Percentiles rank a stretch among this genome's conserved stretches.
These are phyloP conservation scores for Torulaspora indica DNA, from an alignment of 805 yeast genomes.

Conservation along the genomic window DNA sequence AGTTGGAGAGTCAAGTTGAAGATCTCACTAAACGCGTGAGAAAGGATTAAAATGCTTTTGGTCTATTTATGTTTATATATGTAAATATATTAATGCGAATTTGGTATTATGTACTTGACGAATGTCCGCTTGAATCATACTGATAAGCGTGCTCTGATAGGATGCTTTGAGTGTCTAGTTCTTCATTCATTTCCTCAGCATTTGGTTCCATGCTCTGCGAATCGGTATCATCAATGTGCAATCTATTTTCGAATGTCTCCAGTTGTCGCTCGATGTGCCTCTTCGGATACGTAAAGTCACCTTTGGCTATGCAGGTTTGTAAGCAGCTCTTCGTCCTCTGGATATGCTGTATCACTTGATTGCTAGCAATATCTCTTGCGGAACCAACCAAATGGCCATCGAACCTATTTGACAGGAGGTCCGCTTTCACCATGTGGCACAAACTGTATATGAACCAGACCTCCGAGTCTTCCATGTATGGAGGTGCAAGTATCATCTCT, in stretches of 20 bases:
- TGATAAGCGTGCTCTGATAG: slow-evolving; percentile 6
- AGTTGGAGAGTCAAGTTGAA: slow-evolving; percentile 18
- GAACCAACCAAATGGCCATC: slow-evolving; percentile 13
- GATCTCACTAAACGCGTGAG: slow-evolving; percentile 12
- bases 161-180: slow-evolving; percentile 11
- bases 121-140: slow-evolving; percentile 1
- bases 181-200: slow-evolving; percentile 4
- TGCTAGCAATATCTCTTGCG: slow-evolving; percentile 22
- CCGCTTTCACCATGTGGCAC: slow-evolving; percentile 29
- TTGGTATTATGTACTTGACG: slow-evolving; percentile 3
- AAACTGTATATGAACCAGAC: slow-evolving; percentile 31
- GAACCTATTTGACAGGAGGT: slow-evolving; percentile 19
- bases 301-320: slow-evolving; percentile 18
- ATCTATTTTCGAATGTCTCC: slow-evolving; percentile 20
- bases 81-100: not conserved
- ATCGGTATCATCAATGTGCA: slow-evolving; percentile 12
- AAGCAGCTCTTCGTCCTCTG: slow-evolving; percentile 20
- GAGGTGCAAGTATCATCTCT: slow-evolving; percentile 32
- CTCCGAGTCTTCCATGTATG: slow-evolving; percentile 34
- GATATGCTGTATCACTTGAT: slow-evolving; percentile 24
- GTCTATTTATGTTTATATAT: too few relatives aligned
- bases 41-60: slow-evolving; percentile 3
- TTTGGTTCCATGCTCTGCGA: slow-evolving; percentile 1
- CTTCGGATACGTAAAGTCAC: slow-evolving; percentile 21
- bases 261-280: slow-evolving; percentile 24